Base-by-base conservation (phyloP, 2,329 filamentous ascomycete species). In the Didymella arachidicola region DNA sequence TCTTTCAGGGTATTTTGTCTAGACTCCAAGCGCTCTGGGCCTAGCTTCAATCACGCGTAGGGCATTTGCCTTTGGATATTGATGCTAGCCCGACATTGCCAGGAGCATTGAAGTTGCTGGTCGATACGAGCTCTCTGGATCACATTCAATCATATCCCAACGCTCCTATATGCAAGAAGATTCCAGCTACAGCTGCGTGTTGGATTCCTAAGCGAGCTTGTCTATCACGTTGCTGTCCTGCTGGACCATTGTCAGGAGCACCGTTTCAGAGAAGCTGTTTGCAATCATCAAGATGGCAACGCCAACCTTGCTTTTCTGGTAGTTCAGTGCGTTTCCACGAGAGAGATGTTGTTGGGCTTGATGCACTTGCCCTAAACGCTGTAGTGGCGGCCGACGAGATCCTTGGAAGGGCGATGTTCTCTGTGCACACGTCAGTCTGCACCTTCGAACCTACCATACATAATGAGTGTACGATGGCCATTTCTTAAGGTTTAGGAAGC, bases 341-440 rank as follows among this genome's bases (percentile, higher is more conserved):
- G n/a, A 2, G 54, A 60, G 10, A 61, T 11, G 4, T 63, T 60
- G 18, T 52, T 29, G 2, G 50, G n/a, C 1, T 56, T 46, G 32
- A 61, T 56, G 19, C 11, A 26, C 39, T 62, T 65, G 44, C 60
- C 58, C 32, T 53, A 60, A 16, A 46, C 45, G 8, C 46, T 42
- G 25, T 61, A 61, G 19, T 57, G 50, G 50, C 60, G 60, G 30
- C 62, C 53, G 50, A 64, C 52, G 22, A 64, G 44, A 26, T n/a
- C n/a, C n/a, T n/a, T n/a, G n/a, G n/a, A n/a, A 64, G 62, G 16
- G 59, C 59, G 25, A 64, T 39, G 18, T 64, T 64, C 22, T 56
- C 62, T 60, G 7, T 10, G 11, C 18, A 12, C 7, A 26, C 7
- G 7, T 38, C 19, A 41, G 32, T 22, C 12, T 51, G 30, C 41